Base-by-base conservation (phyloP, 495 filamentous ascomycete species). In the Aspergillus incahuasiensis region DNA sequence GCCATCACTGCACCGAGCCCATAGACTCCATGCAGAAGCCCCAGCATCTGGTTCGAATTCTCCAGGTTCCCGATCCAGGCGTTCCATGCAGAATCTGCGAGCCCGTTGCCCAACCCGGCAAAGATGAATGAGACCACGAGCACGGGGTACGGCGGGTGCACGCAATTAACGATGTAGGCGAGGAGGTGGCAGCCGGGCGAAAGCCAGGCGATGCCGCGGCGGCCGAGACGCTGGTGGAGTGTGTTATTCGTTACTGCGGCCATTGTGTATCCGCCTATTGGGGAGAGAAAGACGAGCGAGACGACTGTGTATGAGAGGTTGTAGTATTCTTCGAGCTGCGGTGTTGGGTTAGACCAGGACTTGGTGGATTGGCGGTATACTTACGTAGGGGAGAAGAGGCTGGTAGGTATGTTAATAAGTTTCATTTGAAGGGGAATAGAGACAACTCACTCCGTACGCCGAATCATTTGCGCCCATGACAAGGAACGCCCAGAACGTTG, bases 391-490 rank as follows among this genome's bases (percentile, higher is more conserved):
- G 60, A 89, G 83, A 28, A 90, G 71, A 59, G 87, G 80, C 82
- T 86, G 35, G 16, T 18, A 2, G 22, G 16, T n/a, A n/a, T n/a
- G 24, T 48, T 48, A 51, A 24, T 58, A 22, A 44, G 24, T 13
- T 12, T 35, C 12, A 15, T 15, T 30, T n/a, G 28, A 25, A 58
- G 19, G 19, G 30, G 4, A 65, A 15, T 42, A 47, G 42, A 69
- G 32, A 1, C 12, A 25, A 21, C 83, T 76, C 72, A 89, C 88
- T 41, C 90, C 90, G 60, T 86, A 87, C 1, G 87, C 86, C 18
- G 85, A 87, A 74, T 96, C 91, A 66, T 90, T 94, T 62, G 82
- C 78, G 6, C 91, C 91, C 82, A 94, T 85, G 5, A 89, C 80
- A 13, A 90, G 72, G 62, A 96, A 94, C 44, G 72, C 75, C 76